Evolutionary conservation across 805 yeast genomes (phyloP).

Genomic region (Saturnispora serradocipensis): DNA sequence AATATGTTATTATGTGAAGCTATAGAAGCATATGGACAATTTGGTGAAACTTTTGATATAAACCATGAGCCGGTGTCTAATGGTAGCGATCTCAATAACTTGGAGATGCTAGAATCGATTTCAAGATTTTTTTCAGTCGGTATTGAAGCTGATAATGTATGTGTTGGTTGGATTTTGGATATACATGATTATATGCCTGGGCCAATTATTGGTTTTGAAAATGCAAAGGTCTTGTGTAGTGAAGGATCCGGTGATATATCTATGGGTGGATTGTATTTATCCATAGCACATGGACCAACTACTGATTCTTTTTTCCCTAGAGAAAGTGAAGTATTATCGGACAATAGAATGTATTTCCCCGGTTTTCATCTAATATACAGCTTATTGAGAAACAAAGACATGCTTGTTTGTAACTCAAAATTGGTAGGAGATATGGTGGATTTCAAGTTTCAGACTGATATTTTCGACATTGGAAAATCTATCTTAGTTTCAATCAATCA

Average conservation of each 20-base stretch:
- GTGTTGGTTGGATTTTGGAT: slow-evolving; percentile 75
- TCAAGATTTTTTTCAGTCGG: slow-evolving; percentile 43
- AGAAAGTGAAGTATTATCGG: slow-evolving; percentile 36
- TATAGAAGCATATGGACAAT: slow-evolving; percentile 15
- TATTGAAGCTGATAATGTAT: slow-evolving; percentile 52
- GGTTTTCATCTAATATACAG: slow-evolving; percentile 51
- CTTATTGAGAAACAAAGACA: slow-evolving; percentile 18
- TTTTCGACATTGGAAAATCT: slow-evolving; percentile 46
- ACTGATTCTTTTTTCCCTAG: slow-evolving; percentile 38
- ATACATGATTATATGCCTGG: slow-evolving; percentile 41
- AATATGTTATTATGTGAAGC: slow-evolving; percentile 31
- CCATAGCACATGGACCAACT: slow-evolving; percentile 57
- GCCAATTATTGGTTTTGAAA: slow-evolving; percentile 67
- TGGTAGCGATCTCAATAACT: slow-evolving; percentile 1
- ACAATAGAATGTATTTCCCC: slow-evolving; percentile 61
- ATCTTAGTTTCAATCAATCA: slow-evolving; percentile 36
- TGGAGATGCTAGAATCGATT: slow-evolving; percentile 14
- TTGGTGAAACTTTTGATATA: slow-evolving; percentile 1
- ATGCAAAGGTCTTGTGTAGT: slow-evolving; percentile 57
- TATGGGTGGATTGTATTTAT: slow-evolving; percentile 56
- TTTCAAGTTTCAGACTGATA: slow-evolving; percentile 50
- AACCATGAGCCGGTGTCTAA: not conserved
- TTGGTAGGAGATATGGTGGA: slow-evolving; percentile 65
- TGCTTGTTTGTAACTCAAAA: slow-evolving; percentile 31
- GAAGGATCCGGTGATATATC: slow-evolving; percentile 58